Evolutionary conservation across 148 eudicot genomes (phyloP), one percentile per base, ranked within the genome.

Genomic region (Diospyros kaki): DNA sequence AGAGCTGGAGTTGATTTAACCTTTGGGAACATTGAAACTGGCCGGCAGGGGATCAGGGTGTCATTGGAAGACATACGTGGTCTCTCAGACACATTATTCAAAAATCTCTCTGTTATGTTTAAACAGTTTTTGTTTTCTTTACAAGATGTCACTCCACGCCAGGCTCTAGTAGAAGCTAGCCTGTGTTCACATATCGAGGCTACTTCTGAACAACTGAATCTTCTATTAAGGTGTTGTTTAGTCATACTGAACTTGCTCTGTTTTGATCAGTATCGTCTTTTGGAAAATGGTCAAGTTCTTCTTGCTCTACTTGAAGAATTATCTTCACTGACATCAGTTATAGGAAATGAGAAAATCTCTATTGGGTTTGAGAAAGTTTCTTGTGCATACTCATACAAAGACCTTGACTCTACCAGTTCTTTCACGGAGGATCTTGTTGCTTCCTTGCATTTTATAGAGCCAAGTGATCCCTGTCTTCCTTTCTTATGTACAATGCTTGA

Each of bases 161-260:
- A n/a, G 53, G 65, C 74, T 76, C 64, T 60, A 72, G 79, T 56
- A 75, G 71, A 68, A 74, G 64, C 54, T 54, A 68, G 78, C 75
- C 66, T 64, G 46, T 17, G 56, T 48, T 56, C 15, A 65, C 75
- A 78, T 73, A 56, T 61, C 18, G 58, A 52, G 54, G 75, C 69
- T 60, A 78, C 80, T 6, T 63, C 72, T 28, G 85, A 88, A 80
- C 83, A 80, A 54, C 41, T 90, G 71, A 83, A 83, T 79, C 61
- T 88, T 81, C 85, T 87, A 50, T 74, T 91, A 81, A 87, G 98
- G 77, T 91, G 97, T 69, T 91, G 90, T 80, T 46, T 90, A 75
- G 78, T 84, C 59, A 74, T 80, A 2, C 78, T 88, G 79, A 77
- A 81, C 69, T 55, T 89, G 79, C 83, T 84, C 53, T 73, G 64